These are phyloP conservation scores for Immersiella caudata DNA, from an alignment of 495 filamentous ascomycete genomes.

Conservation along the genomic window DNA sequence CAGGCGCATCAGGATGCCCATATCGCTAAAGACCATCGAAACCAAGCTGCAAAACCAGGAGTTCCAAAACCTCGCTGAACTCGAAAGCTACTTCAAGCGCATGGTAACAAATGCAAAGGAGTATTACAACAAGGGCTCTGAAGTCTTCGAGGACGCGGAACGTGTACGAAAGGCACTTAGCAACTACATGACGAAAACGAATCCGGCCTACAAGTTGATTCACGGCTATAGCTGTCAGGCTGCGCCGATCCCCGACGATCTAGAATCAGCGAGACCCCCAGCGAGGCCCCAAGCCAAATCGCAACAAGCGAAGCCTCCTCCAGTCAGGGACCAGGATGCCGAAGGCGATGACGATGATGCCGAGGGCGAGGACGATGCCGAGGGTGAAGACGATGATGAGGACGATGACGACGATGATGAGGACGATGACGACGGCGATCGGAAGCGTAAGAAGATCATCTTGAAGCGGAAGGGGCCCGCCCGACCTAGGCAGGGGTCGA, in stretches of 20 bases:
- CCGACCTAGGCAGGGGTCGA: constrained; percentile 26
- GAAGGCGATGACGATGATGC: constrained; percentile 28
- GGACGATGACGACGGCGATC: constrained; percentile 39
- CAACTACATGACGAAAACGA: constrained; percentile 74
- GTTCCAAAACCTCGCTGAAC: constrained; percentile 62
- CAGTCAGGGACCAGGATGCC: constrained; percentile 25
- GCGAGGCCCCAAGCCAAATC: neutral
- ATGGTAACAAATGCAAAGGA: constrained; percentile 77
- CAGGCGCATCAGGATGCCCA: constrained; percentile 67
- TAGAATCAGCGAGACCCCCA: constrained; percentile 28
- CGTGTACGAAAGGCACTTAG: constrained; percentile 72
- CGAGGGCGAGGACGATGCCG: constrained; percentile 36
- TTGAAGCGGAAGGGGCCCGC: constrained; percentile 37
- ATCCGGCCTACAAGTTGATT: constrained; percentile 68
- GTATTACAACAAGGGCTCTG: constrained; percentile 65
- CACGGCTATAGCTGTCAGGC: constrained; percentile 60
- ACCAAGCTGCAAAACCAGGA: constrained; percentile 64
- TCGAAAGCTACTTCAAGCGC: constrained; percentile 77
- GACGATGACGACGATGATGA: constrained; percentile 39
- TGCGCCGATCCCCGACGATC: constrained; percentile 58
- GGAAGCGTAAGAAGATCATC: constrained; percentile 34
- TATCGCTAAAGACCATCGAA: constrained; percentile 75
- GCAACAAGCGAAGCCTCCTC: too few relatives aligned
- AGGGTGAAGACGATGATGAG: constrained; percentile 31
- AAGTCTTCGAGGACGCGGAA: constrained; percentile 73